Conservation (phyloP, 164 flowering plant genomes). For the Akebia trifoliata region DNA sequence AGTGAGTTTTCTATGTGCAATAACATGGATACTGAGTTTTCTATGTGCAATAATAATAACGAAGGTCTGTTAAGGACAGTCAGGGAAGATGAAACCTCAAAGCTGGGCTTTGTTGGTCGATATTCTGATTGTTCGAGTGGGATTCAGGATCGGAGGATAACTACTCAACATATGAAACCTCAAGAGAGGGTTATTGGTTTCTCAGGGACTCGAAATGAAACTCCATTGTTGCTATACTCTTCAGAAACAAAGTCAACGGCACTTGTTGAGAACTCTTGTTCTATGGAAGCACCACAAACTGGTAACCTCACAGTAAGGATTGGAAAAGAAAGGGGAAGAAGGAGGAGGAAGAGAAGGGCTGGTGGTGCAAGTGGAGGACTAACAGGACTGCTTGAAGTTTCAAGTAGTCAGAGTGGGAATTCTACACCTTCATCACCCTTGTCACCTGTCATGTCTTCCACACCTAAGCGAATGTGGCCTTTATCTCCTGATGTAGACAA, state of each 20-base stretch:
- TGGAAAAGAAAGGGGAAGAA: conserved; percentile 47
- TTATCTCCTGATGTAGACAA: conserved; percentile 34
- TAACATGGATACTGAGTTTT: conserved; percentile 28
- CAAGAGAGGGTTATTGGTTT: conserved; percentile 8
- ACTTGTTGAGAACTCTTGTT: conserved; percentile 22
- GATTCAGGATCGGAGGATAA: conserved; percentile 14
- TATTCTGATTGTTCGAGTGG: conserved; percentile 24
- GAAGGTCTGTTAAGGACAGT: conserved; percentile 25
- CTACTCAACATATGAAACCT: conserved; percentile 18
- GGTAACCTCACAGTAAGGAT: conserved; percentile 44
- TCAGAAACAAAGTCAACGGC: conserved; percentile 20
- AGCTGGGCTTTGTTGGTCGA: conserved; percentile 19
- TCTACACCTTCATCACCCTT: conserved; percentile 89
- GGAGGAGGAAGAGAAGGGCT: conserved; percentile 51
- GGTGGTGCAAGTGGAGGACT: conserved; percentile 24
- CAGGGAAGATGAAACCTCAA: conserved; percentile 22
- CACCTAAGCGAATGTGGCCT: conserved; percentile 24
- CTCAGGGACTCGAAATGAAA: conserved; percentile 18
- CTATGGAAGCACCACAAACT: conserved; percentile 29
- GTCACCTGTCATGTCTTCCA: conserved; percentile 52
- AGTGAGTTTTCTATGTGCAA: conserved; percentile 19
- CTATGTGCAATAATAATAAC: conserved; percentile 20
- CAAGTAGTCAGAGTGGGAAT: conserved; percentile 93
- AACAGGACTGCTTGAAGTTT: conserved; percentile 45
- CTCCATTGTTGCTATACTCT: conserved; percentile 15